Conservation (phyloP, 1,139 yeast species). For the Lodderomyces pseudojiufengensis region DNA sequence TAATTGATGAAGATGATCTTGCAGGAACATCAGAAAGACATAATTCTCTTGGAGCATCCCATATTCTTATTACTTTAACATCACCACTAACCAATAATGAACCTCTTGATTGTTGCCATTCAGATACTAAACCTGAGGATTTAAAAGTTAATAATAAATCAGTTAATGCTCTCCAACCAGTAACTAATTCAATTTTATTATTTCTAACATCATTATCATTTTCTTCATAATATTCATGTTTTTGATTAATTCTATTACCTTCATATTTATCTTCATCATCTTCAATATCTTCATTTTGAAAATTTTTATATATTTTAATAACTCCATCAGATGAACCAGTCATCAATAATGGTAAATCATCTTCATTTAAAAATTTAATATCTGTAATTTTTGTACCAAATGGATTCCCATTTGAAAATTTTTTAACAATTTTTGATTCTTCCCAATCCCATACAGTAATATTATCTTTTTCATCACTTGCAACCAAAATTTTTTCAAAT, state of each 20-base stretch:
- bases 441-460: slow-evolving; percentile 92
- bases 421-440: slow-evolving; percentile 49
- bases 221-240: slow-evolving; percentile 24
- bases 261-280: slow-evolving; percentile 28
- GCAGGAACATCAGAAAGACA: slow-evolving; percentile 89
- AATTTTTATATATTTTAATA: slow-evolving; percentile 77
- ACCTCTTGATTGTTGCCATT: slow-evolving; percentile 98
- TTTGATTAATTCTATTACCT: slow-evolving; percentile 28
- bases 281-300: slow-evolving; percentile 47
- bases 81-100: slow-evolving; percentile 91
- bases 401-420: slow-evolving; percentile 82
- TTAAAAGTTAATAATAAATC: slow-evolving; percentile 79
- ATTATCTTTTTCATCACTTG: slow-evolving; percentile 82
- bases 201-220: slow-evolving; percentile 33
- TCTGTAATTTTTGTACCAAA: slow-evolving; percentile 87
- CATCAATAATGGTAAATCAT: slow-evolving; percentile 77
- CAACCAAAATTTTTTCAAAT: slow-evolving; percentile 79
- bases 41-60: slow-evolving; percentile 96
- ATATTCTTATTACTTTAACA: slow-evolving; percentile 81
- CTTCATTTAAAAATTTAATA: slow-evolving; percentile 82
- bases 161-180: slow-evolving; percentile 92
- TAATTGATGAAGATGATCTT: slow-evolving; percentile 82
- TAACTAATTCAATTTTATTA: slow-evolving; percentile 54
- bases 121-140: slow-evolving; percentile 80
- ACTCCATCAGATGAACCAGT: slow-evolving; percentile 95